Evolutionary conservation across 495 filamentous ascomycete genomes (phyloP), one percentile per base, ranked within the genome.

Genomic region (Neurospora discreta): DNA sequence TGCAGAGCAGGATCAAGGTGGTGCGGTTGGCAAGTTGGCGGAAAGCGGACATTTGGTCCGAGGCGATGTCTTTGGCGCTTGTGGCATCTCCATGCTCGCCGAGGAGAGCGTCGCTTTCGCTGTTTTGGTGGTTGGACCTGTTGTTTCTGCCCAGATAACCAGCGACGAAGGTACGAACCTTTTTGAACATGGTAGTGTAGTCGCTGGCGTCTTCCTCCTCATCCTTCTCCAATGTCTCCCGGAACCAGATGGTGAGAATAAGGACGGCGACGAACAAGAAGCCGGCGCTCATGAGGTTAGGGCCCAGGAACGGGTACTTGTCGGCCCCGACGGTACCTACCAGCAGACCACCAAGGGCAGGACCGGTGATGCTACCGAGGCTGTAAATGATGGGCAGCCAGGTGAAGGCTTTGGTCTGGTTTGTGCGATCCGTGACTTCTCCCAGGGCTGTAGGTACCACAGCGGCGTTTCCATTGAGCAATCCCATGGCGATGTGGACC

Each of bases 301-400:
- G 96, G 0, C 87, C 85, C 7, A 97, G 84, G 77, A 95, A 99
- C 3, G 95, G 95, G 77, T 93, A 93, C 6, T 70, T 77, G 87
- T 89, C 52, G 78, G 81, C 72, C 82, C 74, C 68, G 43, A 82
- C 13, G 68, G 84, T 81, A 30, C 88, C 87, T 0, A 95, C 90
- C 67, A 98, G 78, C 71, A 97, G 74, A 0, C 95, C 95, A n/a
- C 95, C 95, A 16, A 98, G 78, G 18, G 95, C 87, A 2, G 95
- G 96, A 0, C 95, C 95, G 0, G 93, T 96, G 74, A 99, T 96
- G 41, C 91, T 93, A 18, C 95, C 95, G 70, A 99, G 83, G 26
- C 94, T 93, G 79, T 99, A 98, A 4, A 99, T 87, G 44, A 97
- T 90, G 0, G 95, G 95, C 18, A 99, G 86, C 83, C 95, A 99